Evolutionary conservation across 2,329 filamentous ascomycete genomes (phyloP).

Genomic region (Thelonectria discophora): DNA sequence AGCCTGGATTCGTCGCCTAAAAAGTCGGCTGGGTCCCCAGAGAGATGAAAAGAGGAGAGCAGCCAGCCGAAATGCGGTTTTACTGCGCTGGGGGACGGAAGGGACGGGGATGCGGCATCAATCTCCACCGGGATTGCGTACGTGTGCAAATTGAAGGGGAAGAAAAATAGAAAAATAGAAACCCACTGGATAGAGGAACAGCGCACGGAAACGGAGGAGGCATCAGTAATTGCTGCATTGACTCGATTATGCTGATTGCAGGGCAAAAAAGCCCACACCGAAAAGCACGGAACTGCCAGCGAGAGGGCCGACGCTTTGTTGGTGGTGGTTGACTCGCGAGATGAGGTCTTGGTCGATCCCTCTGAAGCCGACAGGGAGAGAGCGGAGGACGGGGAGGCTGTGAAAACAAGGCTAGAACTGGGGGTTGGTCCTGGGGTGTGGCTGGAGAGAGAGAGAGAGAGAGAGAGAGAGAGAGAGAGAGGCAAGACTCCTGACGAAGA

Average conservation of each 20-base stretch:
- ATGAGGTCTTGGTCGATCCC: not conserved
- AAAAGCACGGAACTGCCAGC: no score
- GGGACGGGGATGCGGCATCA: not conserved
- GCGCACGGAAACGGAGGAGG: not conserved
- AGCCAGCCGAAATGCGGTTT: slow-evolving; percentile 9
- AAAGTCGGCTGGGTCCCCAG: slow-evolving; percentile 11
- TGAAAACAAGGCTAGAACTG: not conserved
- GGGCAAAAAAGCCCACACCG: no score
- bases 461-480: no score
- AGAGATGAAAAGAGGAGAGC: slow-evolving; percentile 25
- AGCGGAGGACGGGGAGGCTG: not conserved
- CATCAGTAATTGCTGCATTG: slow-evolving; percentile 16
- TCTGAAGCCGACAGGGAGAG: not conserved
- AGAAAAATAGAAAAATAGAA: slow-evolving; percentile 2
- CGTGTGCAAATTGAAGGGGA: not conserved
- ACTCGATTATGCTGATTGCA: not conserved
- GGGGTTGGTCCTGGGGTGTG: not conserved
- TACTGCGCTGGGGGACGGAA: not conserved
- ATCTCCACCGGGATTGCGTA: slow-evolving; percentile 19
- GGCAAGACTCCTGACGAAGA: not conserved
- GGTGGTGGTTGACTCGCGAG: not conserved
- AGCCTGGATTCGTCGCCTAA: not conserved
- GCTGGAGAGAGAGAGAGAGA: no score
- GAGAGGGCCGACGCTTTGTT: not conserved
- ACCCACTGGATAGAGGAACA: slow-evolving; percentile 3